phyloP scores from a whole-genome alignment of 805 yeast genomes.

The Clavispora asparagi region DNA sequence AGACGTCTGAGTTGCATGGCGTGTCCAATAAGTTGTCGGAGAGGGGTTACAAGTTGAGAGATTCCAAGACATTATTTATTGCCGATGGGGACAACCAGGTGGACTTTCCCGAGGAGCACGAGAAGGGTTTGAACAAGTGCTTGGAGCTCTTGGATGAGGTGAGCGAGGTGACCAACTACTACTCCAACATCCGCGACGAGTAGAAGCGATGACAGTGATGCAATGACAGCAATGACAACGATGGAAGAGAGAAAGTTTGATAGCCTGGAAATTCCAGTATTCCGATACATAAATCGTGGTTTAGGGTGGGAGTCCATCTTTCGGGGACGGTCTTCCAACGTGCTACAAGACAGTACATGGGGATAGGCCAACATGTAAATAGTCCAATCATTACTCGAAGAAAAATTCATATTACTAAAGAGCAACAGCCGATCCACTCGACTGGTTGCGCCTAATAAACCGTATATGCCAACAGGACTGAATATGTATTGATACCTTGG shows the following conservation, averaged over 20 bases:
- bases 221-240: background rate
- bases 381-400: background rate
- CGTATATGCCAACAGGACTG: background rate
- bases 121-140: slow-evolving; percentile 51
- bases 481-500: background rate
- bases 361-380: background rate
- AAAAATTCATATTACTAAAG: background rate
- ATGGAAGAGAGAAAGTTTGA: background rate
- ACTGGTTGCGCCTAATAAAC: background rate
- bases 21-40: slow-evolving; percentile 56
- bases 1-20: slow-evolving; percentile 54
- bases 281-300: too few species aligned
- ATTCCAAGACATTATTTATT: slow-evolving; percentile 64
- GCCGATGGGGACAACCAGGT: slow-evolving; percentile 60
- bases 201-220: background rate
- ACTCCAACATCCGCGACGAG: slow-evolving; percentile 54
- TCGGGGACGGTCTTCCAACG: background rate
- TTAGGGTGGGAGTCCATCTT: background rate
- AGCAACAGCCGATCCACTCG: background rate
- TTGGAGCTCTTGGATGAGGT: slow-evolving; percentile 61
- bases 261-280: too few species aligned
- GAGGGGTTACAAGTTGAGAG: slow-evolving; percentile 53
- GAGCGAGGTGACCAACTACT: slow-evolving; percentile 80
- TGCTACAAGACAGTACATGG: background rate
- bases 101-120: slow-evolving; percentile 48